phyloP scores from a whole-genome alignment of 768 basidiomycete genomes.

The Polyporus arcularius region DNA sequence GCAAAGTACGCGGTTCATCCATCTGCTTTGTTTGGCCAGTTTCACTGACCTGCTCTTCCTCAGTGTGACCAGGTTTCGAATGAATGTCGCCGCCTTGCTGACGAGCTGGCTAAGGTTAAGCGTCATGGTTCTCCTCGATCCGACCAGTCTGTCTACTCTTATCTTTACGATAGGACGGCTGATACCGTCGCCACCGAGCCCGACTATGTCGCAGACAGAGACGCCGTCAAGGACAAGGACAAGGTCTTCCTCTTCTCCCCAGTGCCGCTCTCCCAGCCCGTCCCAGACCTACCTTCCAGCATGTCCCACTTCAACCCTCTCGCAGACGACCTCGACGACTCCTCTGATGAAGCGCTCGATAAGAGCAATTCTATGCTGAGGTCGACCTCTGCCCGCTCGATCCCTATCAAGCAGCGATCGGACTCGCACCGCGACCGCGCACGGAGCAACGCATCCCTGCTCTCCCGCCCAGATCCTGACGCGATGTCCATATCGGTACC shows the following conservation, averaged over 20 bases:
- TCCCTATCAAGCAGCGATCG: constrained; percentile 21
- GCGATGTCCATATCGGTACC: constrained; percentile 26
- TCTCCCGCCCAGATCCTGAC: constrained; percentile 15
- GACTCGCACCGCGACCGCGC: constrained; percentile 21
- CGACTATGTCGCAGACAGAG: constrained; percentile 15
- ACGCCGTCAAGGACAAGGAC: constrained; percentile 20
- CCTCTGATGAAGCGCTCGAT: constrained; percentile 19
- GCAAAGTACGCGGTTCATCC: constrained; percentile 26
- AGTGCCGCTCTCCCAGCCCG: constrained; percentile 25
- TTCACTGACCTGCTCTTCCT: not conserved
- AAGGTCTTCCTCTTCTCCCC: constrained; percentile 29
- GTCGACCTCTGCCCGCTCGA: constrained; percentile 23
- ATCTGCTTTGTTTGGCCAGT: constrained; percentile 3
- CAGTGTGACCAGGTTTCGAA: constrained; percentile 23
- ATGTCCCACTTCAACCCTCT: constrained; percentile 25
- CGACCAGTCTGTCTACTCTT: constrained; percentile 19
- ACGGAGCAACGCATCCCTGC: constrained; percentile 23
- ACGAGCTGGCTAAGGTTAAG: constrained; percentile 24
- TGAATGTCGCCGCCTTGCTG: constrained; percentile 24
- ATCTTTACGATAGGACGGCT: constrained; percentile 16
- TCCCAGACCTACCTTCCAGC: constrained; percentile 23
- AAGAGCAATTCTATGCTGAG: constrained; percentile 7
- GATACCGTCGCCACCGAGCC: constrained; percentile 22
- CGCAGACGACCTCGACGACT: constrained; percentile 28
- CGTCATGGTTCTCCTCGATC: constrained; percentile 10